Evolutionary conservation across 2,329 filamentous ascomycete species (phyloP).

Genomic region (Aspergillus sojae): DNA sequence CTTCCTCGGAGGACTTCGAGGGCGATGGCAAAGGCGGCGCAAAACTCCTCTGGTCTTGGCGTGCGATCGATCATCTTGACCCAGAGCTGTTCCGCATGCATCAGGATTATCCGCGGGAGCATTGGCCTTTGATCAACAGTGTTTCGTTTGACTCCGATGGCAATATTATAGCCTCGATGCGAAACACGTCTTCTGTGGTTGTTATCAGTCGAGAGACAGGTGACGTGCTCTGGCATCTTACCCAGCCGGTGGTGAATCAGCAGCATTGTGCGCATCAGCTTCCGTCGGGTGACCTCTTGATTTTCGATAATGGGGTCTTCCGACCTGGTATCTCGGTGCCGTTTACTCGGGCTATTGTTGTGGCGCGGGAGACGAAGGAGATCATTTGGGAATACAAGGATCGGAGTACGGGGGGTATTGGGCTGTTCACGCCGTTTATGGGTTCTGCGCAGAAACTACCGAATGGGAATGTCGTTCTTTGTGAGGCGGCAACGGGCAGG

Average conservation of each 20-base stretch:
- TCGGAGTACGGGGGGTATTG: slow-evolving; percentile 35
- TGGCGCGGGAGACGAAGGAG: slow-evolving; percentile 41
- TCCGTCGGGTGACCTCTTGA: slow-evolving; percentile 45
- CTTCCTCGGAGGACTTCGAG: slow-evolving; percentile 26
- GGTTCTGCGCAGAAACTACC: slow-evolving; percentile 47
- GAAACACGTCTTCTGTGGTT: slow-evolving; percentile 47
- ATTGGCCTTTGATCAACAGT: slow-evolving; percentile 52
- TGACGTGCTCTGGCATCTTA: slow-evolving; percentile 47
- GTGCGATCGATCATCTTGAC: slow-evolving; percentile 45
- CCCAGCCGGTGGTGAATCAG: slow-evolving; percentile 44
- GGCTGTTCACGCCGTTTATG: slow-evolving; percentile 53
- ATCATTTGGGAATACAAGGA: slow-evolving; percentile 51
- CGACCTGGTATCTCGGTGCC: slow-evolving; percentile 43
- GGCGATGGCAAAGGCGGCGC: slow-evolving; percentile 22
- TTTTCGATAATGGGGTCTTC: slow-evolving; percentile 53
- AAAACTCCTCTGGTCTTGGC: slow-evolving; percentile 49
- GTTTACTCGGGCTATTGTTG: slow-evolving; percentile 48
- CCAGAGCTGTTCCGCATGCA: slow-evolving; percentile 44
- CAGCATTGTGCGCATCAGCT: slow-evolving; percentile 51
- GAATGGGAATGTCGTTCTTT: slow-evolving; percentile 49
- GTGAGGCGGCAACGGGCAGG: slow-evolving; percentile 48
- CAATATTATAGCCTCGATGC: slow-evolving; percentile 46
- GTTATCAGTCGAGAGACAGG: slow-evolving; percentile 46
- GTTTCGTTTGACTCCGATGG: slow-evolving; percentile 44
- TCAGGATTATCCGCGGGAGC: slow-evolving; percentile 34